phyloP scores from a whole-genome alignment of 2,329 filamentous ascomycete genomes.

The Graphiopsis chlorocephala region DNA sequence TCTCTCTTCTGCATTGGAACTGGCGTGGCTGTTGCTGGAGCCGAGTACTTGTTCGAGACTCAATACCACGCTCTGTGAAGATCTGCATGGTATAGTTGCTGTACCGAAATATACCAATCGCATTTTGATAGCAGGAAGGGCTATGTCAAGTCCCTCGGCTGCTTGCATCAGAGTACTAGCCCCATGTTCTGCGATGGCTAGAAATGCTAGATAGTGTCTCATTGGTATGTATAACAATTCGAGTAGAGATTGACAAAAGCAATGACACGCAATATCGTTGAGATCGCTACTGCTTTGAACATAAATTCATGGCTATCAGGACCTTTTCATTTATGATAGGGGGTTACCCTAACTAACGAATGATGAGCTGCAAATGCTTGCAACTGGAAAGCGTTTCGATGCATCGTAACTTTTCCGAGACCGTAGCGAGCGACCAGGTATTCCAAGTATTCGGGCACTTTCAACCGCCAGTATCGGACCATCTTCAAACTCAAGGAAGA shows the following conservation, averaged over 20 bases:
- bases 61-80: neutral
- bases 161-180: too few species aligned
- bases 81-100: too few species aligned
- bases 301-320: neutral
- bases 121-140: too few species aligned
- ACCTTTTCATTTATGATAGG: neutral
- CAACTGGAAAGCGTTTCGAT: neutral
- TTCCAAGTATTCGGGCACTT: neutral
- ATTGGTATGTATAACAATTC: too few species aligned
- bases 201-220: too few species aligned
- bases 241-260: too few species aligned
- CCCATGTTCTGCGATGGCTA: too few species aligned
- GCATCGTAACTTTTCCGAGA: neutral
- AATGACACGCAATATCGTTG: neutral
- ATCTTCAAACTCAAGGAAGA: neutral
- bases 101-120: too few species aligned
- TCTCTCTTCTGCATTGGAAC: conserved; percentile 51
- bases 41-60: neutral
- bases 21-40: conserved; percentile 47
- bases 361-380: neutral
- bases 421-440: neutral
- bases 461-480: too few species aligned
- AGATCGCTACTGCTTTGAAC: neutral
- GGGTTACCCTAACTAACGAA: neutral
- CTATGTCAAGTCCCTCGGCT: too few species aligned